A percentile compares a stretch with the other conserved stretches of the same genome.
phyloP scores from a whole-genome alignment of 257 asterid species.

The Agastache rugosa region DNA sequence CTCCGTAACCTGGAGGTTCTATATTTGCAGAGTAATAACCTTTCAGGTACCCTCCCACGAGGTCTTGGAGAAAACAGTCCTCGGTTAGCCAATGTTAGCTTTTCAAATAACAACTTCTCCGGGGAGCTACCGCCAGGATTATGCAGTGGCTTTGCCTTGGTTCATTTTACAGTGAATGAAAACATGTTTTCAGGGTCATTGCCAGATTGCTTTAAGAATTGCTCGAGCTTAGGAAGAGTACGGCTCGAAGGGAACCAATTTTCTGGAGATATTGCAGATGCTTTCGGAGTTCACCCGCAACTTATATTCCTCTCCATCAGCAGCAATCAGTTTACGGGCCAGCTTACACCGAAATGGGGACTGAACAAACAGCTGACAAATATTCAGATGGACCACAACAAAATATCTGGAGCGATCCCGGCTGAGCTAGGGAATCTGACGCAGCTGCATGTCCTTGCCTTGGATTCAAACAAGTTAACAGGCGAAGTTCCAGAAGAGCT shows the following conservation, averaged over 20 bases:
- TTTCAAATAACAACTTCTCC: constrained; percentile 60
- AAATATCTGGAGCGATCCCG: constrained; percentile 70
- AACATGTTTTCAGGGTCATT: constrained; percentile 66
- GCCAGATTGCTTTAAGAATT: constrained; percentile 70
- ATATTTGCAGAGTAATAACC: constrained; percentile 46
- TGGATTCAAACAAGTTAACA: constrained; percentile 62
- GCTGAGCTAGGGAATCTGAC: constrained; percentile 62
- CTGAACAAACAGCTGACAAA: constrained; percentile 51
- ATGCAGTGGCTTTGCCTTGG: constrained; percentile 59
- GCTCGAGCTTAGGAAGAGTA: constrained; percentile 52
- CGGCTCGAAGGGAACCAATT: constrained; percentile 65
- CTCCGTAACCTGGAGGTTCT: constrained; percentile 49
- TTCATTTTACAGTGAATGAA: constrained; percentile 49
- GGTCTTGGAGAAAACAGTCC: constrained; percentile 61
- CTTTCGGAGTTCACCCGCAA: constrained; percentile 62
- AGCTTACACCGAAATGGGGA: constrained; percentile 67
- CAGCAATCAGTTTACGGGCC: constrained; percentile 61
- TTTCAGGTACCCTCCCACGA: constrained; percentile 61
- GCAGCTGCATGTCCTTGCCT: constrained; percentile 45
- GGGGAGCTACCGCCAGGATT: constrained; percentile 66
- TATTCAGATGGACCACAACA: constrained; percentile 54
- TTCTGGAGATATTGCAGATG: constrained; percentile 61
- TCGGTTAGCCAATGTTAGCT: constrained; percentile 49
- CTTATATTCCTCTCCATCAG: constrained; percentile 57
- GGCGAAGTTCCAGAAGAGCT: constrained; percentile 66